phyloP scores from a whole-genome alignment of 805 yeast genomes.

The Pichia manshurica region DNA sequence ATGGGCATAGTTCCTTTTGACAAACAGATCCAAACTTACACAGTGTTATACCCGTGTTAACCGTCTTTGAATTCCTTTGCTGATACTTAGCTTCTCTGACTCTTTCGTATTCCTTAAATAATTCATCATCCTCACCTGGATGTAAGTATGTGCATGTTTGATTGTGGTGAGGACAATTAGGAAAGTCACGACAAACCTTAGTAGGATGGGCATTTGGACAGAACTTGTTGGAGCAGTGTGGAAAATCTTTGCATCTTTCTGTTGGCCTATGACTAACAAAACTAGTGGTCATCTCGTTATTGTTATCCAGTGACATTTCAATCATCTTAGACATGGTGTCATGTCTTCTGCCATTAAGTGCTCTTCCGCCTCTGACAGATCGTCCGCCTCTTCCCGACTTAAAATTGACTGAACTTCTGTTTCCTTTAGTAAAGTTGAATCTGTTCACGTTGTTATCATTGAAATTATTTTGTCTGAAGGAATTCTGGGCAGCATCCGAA shows the following conservation, averaged over 20 bases:
- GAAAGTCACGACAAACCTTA: constrained; percentile 64
- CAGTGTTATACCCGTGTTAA: constrained; percentile 41
- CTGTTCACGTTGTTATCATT: constrained; percentile 1
- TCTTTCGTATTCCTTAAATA: constrained; percentile 62
- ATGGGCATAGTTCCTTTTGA: constrained; percentile 73
- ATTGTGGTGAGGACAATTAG: constrained; percentile 70
- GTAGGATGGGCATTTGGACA: constrained; percentile 81
- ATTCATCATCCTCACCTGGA: constrained; percentile 75
- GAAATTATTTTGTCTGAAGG: background rate
- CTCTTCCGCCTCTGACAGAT: constrained; percentile 3
- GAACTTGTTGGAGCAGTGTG: constrained; percentile 58
- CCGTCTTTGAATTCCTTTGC: constrained; percentile 13
- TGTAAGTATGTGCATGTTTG: constrained; percentile 83
- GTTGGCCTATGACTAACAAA: constrained; percentile 41
- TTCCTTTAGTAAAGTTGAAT: constrained; percentile 8
- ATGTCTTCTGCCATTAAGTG: constrained; percentile 8
- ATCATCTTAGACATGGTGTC: constrained; percentile 19
- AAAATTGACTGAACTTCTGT: constrained; percentile 3
- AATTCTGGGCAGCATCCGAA: constrained; percentile 27
- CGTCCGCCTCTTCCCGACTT: constrained; percentile 4
- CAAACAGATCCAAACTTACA: constrained; percentile 78
- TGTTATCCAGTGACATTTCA: constrained; percentile 30
- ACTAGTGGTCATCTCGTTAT: constrained; percentile 24
- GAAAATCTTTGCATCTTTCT: constrained; percentile 66
- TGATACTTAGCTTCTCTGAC: constrained; percentile 34